phyloP scores from a whole-genome alignment of 2,329 filamentous ascomycete genomes.

The Ceratocystis ficicola region DNA sequence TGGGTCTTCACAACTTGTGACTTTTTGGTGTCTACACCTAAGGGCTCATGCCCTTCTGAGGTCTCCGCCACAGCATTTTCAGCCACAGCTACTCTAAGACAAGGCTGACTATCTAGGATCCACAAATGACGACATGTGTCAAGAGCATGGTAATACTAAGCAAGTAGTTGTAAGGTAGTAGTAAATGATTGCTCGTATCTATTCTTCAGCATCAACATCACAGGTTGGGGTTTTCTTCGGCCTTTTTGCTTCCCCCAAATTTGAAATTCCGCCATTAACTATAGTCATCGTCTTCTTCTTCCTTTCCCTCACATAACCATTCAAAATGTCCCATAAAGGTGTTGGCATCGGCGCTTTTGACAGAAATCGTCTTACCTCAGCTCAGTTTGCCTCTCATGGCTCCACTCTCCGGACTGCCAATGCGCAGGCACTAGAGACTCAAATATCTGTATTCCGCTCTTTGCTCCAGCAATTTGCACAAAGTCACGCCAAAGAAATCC shows the following conservation, averaged over 20 bases:
- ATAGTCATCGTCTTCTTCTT: neutral
- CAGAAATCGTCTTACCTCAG: conserved; percentile 68
- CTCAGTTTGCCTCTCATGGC: conserved; percentile 85
- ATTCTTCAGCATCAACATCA: neutral
- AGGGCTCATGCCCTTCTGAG: conserved; percentile 19
- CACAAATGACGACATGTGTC: conserved; percentile 18
- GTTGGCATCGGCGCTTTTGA: conserved; percentile 87
- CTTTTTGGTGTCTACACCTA: conserved; percentile 15
- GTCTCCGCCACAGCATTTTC: conserved; percentile 10
- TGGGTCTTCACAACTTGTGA: conserved; percentile 10
- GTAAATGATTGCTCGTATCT: neutral
- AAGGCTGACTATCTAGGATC: neutral
- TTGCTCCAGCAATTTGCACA: conserved; percentile 89
- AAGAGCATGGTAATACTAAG: neutral
- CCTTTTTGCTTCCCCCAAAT: neutral
- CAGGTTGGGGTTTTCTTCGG: too few species aligned
- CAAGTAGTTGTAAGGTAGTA: neutral
- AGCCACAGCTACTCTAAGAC: conserved; percentile 16
- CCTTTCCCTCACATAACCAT: neutral
- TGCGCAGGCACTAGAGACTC: conserved; percentile 74
- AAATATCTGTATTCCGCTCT: conserved; percentile 91
- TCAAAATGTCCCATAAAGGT: conserved; percentile 58
- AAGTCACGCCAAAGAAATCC: conserved; percentile 90
- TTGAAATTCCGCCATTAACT: neutral
- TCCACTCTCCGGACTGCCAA: conserved; percentile 74